Base-by-base conservation (phyloP, 768 basidiomycete species). In the Clitopilus hobsonii region DNA sequence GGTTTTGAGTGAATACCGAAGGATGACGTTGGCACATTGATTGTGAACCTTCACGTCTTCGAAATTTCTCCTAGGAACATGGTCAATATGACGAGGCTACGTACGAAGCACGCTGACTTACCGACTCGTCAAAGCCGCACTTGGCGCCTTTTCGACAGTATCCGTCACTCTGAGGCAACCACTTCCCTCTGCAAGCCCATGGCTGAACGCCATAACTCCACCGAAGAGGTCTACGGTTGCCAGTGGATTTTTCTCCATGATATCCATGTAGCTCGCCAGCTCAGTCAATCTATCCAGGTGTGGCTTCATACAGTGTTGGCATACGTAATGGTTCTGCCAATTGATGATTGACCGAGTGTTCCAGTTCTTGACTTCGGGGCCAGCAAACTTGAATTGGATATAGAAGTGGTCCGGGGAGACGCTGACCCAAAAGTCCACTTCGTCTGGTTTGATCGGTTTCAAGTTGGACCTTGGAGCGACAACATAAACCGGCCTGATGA, bases 121-220 rank as follows among this genome's bases (percentile, higher is more conserved):
- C 91, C 69, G 70, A 14, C 87, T 70, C 1, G 90, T 89, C 55
- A 70, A 69, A 0, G 86, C 85, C 6, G 91, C 88, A 64, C 86
- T 88, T 0, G 89, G 88, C n/a, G 81, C 74, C 20, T 89, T 84
- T 60, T 93, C 91, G 41, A 91, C 68, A 0, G 84, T 80, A 69
- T 88, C 82, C 0, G 82, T 84, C 3, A 88, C 62, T 56, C 80
- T 75, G 50, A 88, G 58, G 51, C 79, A 82, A 3, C 73, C 66
- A 52, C 78, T 83, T 1, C 77, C 72, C 32, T 80, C 71, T 14
- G 78, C 76, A 68, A 90, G 67, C 0, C 80, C 87, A 18, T 77
- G 65, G 51, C 79, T 79, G 62, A 91, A 87, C 2, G 86, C 83
- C 5, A 88, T 88, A 13, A 74, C 76, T 6, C 80, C 81, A 13